Evolutionary conservation across 805 yeast genomes (phyloP), one percentile per base, ranked within the genome.

Genomic region (Sugiyamaella boreocaroliniensis): DNA sequence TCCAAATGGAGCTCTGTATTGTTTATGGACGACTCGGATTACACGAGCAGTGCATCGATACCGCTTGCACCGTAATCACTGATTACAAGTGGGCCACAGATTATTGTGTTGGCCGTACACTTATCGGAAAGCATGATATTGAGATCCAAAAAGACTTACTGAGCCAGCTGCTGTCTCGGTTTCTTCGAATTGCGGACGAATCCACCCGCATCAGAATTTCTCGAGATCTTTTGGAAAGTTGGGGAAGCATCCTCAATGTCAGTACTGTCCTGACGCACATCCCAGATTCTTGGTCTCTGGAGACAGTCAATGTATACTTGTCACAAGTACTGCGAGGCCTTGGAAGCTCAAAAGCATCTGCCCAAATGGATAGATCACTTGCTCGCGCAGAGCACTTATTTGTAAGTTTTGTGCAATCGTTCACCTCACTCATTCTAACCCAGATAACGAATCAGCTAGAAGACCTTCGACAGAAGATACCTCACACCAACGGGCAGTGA

Each of bases 61-160:
- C 65, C 19, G 59, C 72, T 43, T 64, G 68, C 45, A 55, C 52
- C n/a, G 55, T 57, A 1, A 53, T 69, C 12, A 58, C 64, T 1
- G 76, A 72, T 47, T 72, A 62, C 51, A 58, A 61, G 6, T 58
- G 67, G 4, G 64, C 72, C 2, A 53, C 71, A 7, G 61, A 64
- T 34, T 72, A 64, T 48, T 68, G 72, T 43, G 44, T 56, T 44
- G 48, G 59, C 19, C 68, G 68, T 6, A 32, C 37, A 10, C 37
- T 9, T 10, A 14, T 32, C 11, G 37, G 37, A 32, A 32, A 32
- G 37, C 37, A 32, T 14, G 37, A 32, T 9, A 32, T 32, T 14
- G 55, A 54, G 34, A 55, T 54, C 16, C 67, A 58, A 47, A 49
- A 44, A 11, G 64, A 61, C 19, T 51, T 67, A 20, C 67, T 66